Percentiles rank a stretch among this genome's conserved stretches.
These are phyloP conservation scores for Lantana camara DNA, from an alignment of 257 asterid species.

Conservation along the genomic window DNA sequence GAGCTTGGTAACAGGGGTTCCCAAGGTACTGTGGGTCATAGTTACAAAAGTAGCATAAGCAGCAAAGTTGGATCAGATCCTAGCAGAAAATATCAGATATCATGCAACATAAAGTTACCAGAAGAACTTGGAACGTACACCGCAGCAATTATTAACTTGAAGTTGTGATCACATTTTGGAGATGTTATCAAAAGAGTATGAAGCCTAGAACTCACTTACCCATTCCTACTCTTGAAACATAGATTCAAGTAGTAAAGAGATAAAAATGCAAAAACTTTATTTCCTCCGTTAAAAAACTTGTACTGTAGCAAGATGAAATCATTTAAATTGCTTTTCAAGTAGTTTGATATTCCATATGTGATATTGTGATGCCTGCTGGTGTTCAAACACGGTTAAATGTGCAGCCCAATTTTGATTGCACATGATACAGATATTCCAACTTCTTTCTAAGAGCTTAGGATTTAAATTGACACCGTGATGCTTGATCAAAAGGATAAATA, in stretches of 20 bases:
- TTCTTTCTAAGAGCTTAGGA: background rate
- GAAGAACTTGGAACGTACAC: slow-evolving; percentile 25
- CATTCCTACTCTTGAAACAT: slow-evolving; percentile 9
- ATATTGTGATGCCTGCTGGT: too few relatives aligned
- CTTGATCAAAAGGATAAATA: background rate
- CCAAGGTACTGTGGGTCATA: slow-evolving; percentile 52
- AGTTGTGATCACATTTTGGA: slow-evolving; percentile 15
- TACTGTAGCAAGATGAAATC: background rate
- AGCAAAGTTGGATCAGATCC: slow-evolving; percentile 24
- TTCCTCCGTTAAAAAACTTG: background rate
- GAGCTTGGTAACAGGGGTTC: slow-evolving; percentile 62
- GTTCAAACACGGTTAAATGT: slow-evolving; percentile 3
- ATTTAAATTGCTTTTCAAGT: background rate
- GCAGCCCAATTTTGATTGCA: slow-evolving; percentile 8
- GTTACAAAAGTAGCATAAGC: slow-evolving; percentile 38
- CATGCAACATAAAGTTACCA: slow-evolving; percentile 19
- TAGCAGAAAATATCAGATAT: slow-evolving; percentile 26
- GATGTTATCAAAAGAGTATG: background rate
- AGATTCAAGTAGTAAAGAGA: background rate
- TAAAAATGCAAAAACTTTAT: background rate
- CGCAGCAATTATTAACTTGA: slow-evolving; percentile 25
- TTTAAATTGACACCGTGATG: background rate
- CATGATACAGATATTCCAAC: slow-evolving; percentile 10
- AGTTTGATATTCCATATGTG: background rate
- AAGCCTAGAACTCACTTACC: slow-evolving; percentile 1